Evolutionary conservation across 257 asterid species (phyloP), one percentile per base, ranked within the genome.

Genomic region (Nicotiana attenuata): DNA sequence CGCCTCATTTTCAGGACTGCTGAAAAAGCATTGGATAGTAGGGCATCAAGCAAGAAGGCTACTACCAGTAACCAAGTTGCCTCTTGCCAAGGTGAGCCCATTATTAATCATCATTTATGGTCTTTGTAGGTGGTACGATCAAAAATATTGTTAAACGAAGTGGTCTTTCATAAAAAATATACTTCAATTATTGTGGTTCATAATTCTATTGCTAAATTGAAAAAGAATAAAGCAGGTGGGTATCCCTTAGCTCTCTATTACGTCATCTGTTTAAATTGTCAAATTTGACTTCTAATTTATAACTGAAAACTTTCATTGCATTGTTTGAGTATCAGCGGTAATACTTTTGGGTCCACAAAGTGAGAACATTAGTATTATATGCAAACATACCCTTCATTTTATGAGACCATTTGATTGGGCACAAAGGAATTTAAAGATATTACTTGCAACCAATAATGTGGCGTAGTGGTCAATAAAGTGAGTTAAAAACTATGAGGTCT

Each of bases 41-140:
- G 92, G 88, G 87, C 88, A 85, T 88, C 90, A 56, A 93, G 90
- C 28, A 94, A 94, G 90, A 93, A 84, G 88, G 92, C 94, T 71
- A 71, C 84, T 86, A 82, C 88, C 68, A 87, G 85, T 84, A 63
- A 86, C 81, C 91, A 89, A 45, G 89, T 64, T 68, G 86, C 87
- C 82, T 83, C 96, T 84, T 65, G 84, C 81, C 93, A 88, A 87
- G 95, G 98, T 91, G 80, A 80, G 89, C 67, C 65, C 31, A 9
- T 38, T 15, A 4, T 47, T 35, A 45, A 73, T 4, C 16, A 24
- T 47, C 63, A 73, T 15, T 7, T 47, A 31, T 5, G 1, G 61
- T 47, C 79, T 45, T 73, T 47, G 61, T 47, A 73, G 79, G 59
- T 73, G 79, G 79, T 47, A 7, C 63, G 24, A 47, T 73, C 9